Evolutionary conservation across 768 basidiomycete species (phyloP).

Genomic region (Mycena olivaceomarginata): DNA sequence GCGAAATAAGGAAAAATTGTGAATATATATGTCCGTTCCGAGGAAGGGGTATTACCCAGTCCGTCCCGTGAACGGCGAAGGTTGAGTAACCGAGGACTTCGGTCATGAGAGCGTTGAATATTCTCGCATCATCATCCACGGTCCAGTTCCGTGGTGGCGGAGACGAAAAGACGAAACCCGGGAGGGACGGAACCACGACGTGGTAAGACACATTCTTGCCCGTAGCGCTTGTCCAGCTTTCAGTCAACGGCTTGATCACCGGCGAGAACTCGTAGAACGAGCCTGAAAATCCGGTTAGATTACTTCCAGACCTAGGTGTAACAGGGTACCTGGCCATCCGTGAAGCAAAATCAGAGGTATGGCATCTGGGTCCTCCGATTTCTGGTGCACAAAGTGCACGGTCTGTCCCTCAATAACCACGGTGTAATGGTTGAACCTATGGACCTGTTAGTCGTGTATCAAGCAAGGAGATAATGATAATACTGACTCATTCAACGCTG

Average conservation of each 20-base stretch:
- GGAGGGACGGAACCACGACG: neutral
- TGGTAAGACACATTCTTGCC: too few relatives aligned
- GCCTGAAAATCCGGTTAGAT: neutral
- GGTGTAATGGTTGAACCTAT: too few relatives aligned
- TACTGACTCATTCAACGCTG: conserved; percentile 12
- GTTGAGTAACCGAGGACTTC: neutral
- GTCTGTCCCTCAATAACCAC: too few relatives aligned
- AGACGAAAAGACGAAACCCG: neutral
- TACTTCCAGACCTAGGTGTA: neutral
- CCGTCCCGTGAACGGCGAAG: neutral
- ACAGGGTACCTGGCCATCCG: neutral
- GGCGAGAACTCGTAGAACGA: neutral
- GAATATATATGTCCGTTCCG: neutral
- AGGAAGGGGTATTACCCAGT: conserved; percentile 2
- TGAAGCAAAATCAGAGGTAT: too few relatives aligned
- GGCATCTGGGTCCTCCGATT: too few relatives aligned
- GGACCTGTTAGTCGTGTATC: neutral
- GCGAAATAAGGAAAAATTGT: neutral
- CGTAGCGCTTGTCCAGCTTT: too few relatives aligned
- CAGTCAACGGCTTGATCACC: too few relatives aligned
- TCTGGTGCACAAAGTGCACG: too few relatives aligned
- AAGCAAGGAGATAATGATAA: neutral
- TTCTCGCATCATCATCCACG: neutral
- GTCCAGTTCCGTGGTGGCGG: neutral
- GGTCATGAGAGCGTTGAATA: neutral